Conservation (phyloP, 2,329 filamentous ascomycete species). For the Xylariomycetidae sp. region DNA sequence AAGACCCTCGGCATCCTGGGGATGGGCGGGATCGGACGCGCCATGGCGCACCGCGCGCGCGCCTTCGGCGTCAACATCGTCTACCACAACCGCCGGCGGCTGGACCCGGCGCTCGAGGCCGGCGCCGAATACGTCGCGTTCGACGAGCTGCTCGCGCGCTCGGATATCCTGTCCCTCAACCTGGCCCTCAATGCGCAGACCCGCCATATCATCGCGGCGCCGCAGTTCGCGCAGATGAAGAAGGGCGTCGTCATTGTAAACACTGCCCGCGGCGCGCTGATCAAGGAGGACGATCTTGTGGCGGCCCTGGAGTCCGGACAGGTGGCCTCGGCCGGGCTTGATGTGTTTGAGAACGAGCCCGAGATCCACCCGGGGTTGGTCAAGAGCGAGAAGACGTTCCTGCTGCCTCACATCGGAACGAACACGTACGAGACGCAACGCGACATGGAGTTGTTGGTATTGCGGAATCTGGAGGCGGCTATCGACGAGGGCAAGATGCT, state of each 20-base stretch:
- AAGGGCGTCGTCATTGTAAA: conserved; percentile 51
- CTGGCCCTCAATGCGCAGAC: conserved; percentile 44
- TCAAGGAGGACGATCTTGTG: conserved; percentile 50
- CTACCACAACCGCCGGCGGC: conserved; percentile 47
- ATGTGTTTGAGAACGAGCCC: conserved; percentile 55
- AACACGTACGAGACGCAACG: conserved; percentile 49
- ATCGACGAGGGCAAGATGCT: conserved; percentile 51
- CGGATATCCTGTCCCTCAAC: conserved; percentile 50
- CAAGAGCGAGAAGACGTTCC: conserved; percentile 51
- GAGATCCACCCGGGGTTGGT: conserved; percentile 55
- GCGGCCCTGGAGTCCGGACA: conserved; percentile 47
- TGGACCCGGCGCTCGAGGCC: conserved; percentile 26
- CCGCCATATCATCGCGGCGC: conserved; percentile 43
- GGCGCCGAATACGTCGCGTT: conserved; percentile 49
- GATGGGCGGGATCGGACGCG: conserved; percentile 54
- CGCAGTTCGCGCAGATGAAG: conserved; percentile 48
- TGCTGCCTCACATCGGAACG: conserved; percentile 64
- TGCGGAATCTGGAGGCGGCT: conserved; percentile 45
- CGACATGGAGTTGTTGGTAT: conserved; percentile 39
- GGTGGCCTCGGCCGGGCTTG: conserved; percentile 47
- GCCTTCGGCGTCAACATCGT: conserved; percentile 50
- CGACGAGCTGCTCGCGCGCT: conserved; percentile 44
- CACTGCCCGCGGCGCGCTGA: conserved; percentile 49
- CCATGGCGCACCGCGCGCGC: conserved; percentile 39
- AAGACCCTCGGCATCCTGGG: conserved; percentile 51